Evolutionary conservation across 139 green algal genomes (phyloP), one percentile per base, ranked within the genome.

Genomic region (Chlamydomonas applanata): DNA sequence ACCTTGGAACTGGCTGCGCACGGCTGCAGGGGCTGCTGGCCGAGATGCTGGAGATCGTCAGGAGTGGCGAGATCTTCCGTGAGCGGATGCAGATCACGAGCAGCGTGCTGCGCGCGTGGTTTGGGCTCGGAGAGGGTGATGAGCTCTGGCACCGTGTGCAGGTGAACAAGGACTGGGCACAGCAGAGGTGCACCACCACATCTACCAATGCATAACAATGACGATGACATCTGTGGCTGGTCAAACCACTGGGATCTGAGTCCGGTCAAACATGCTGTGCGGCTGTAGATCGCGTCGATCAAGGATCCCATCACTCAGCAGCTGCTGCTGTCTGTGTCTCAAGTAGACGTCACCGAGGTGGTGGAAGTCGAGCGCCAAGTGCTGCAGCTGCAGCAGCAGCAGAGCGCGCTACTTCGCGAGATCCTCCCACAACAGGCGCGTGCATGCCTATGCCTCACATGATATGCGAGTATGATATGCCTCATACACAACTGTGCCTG

Each of bases 361-460:
- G 52, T 74, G 16, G 25, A 44, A 11, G 46, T 25, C 4, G 68
- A 74, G 46, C 68, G 32, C 25, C 34, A 74, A 25, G 49, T 74
- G 45, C 16, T 54, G 68, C 68, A 74, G 68, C 68, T 74, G 68
- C 49, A 65, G 68, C 49, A 74, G 45, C 27, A 74, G 68, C 68
- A 74, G 16, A 49, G 35, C 24, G 46, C n/a, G 2, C 36, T 74
- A 46, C 68, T 74, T 5, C 24, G 24, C 19, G 68, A 74, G 68
- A 74, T 74, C 29, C 68, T 74, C 29, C 68, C 68, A 17, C 68
- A 53, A 14, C 46, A 74, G 32, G 68, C 64, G 25, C 40, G 40
- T 19, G 11, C 40, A 49, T 49, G 11, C 40, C 40, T 49, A 49
- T 11, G 40, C 11, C 7, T 11, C 11, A 49, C 40, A 11, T n/a